Conservation (phyloP, 164 flowering plant species). For the Nymphaea thermarum region DNA sequence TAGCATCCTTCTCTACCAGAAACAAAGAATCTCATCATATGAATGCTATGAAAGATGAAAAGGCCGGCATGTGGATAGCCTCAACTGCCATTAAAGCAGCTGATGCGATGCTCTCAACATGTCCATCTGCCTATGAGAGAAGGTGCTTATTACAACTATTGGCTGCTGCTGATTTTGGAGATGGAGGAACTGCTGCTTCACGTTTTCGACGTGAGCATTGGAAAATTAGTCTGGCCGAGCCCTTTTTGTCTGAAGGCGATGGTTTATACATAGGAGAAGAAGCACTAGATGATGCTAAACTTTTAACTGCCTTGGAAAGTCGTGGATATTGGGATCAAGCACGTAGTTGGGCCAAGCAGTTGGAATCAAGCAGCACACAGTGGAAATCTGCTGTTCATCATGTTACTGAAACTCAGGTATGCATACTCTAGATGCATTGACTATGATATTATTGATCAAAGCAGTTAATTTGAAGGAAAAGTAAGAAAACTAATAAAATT, state of each 20-base stretch:
- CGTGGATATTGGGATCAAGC: conserved; percentile 96
- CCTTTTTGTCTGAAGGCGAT: conserved; percentile 58
- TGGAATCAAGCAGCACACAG: conserved; percentile 74
- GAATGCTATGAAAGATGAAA: conserved; percentile 36
- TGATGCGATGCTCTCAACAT: conserved; percentile 68
- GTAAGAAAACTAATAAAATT: too few relatives aligned
- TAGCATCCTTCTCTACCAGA: conserved; percentile 75
- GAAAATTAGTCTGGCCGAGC: conserved; percentile 93
- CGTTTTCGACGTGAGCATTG: conserved; percentile 56
- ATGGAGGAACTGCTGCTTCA: conserved; percentile 76
- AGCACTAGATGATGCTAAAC: conserved; percentile 75
- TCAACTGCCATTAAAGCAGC: conserved; percentile 88
- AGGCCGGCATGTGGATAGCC: conserved; percentile 63
- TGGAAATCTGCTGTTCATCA: conserved; percentile 81
- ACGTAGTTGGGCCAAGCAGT: conserved; percentile 89
- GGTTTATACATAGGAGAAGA: conserved; percentile 65
- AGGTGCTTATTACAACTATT: conserved; percentile 85
- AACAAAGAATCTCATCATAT: conserved; percentile 69
- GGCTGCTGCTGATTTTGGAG: conserved; percentile 92
- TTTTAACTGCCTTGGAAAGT: conserved; percentile 57
- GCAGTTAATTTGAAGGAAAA: too few relatives aligned
- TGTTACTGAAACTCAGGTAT: conserved; percentile 96
- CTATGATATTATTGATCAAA: not conserved
- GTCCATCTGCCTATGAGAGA: conserved; percentile 95
- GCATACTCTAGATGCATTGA: not conserved